Percentiles rank a stretch among this genome's conserved stretches.
These are phyloP conservation scores for Tricholoma bakamatsutake DNA, from an alignment of 768 basidiomycete species.

Conservation along the genomic window DNA sequence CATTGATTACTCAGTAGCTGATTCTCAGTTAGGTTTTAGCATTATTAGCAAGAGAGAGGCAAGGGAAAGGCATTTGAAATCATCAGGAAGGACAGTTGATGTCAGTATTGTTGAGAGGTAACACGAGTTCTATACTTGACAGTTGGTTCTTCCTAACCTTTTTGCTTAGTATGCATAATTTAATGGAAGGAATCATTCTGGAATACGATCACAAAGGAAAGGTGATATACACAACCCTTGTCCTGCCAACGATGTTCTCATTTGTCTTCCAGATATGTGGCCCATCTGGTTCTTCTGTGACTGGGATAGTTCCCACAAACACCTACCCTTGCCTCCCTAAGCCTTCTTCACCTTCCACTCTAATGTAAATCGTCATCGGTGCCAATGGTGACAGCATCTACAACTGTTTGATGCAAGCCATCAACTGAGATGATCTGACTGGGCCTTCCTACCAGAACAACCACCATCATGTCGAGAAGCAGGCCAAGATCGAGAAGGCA, in stretches of 20 bases:
- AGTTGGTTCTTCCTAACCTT: neutral
- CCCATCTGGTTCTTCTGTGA: slow-evolving; percentile 70
- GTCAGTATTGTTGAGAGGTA: slow-evolving; percentile 73
- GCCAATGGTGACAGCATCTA: slow-evolving; percentile 71
- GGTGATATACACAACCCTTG: slow-evolving; percentile 24
- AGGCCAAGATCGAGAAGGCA: slow-evolving; percentile 58
- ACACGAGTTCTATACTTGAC: neutral
- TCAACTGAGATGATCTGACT: slow-evolving; percentile 53
- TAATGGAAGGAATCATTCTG: slow-evolving; percentile 75
- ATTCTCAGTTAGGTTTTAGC: slow-evolving; percentile 45
- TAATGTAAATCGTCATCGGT: slow-evolving; percentile 63
- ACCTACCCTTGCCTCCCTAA: slow-evolving; percentile 62
- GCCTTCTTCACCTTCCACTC: slow-evolving; percentile 30
- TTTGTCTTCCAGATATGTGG: slow-evolving; percentile 46
- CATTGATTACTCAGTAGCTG: neutral
- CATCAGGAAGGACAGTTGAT: slow-evolving; percentile 53
- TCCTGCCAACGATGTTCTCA: neutral
- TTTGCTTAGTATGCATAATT: slow-evolving; percentile 55
- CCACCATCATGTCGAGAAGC: slow-evolving; percentile 55
- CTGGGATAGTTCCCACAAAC: slow-evolving; percentile 72
- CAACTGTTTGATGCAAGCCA: slow-evolving; percentile 55
- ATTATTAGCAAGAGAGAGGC: slow-evolving; percentile 39
- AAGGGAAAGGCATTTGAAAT: slow-evolving; percentile 28
- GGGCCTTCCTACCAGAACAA: slow-evolving; percentile 52
- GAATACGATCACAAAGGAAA: slow-evolving; percentile 70